These are phyloP conservation scores for Talaromyces sp. DNA, from an alignment of 2,329 filamentous ascomycete species.

Conservation along the genomic window DNA sequence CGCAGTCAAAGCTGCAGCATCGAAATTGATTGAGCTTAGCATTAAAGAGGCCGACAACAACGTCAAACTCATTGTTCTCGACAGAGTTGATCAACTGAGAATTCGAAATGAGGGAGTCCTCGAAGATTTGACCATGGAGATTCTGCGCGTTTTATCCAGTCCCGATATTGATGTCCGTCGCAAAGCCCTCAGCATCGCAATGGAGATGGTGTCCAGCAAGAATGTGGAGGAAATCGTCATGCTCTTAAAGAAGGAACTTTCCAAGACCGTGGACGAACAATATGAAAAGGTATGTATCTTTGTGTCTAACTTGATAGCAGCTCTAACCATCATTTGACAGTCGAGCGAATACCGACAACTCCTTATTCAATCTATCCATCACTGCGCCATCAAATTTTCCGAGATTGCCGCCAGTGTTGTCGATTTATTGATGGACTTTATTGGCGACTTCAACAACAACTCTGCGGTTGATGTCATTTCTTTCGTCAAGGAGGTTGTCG, in stretches of 20 bases:
- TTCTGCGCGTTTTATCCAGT: constrained; percentile 88
- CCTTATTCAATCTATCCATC: constrained; percentile 94
- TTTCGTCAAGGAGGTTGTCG: constrained; percentile 98
- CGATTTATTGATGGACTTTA: constrained; percentile 97
- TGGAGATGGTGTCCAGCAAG: constrained; percentile 98
- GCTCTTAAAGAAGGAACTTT: constrained; percentile 92
- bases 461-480: constrained; percentile 97
- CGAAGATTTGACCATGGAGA: constrained; percentile 95
- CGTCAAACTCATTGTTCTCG: constrained; percentile 95
- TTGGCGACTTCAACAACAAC: constrained; percentile 95
- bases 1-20: constrained; percentile 91
- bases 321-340: constrained; percentile 34
- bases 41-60: constrained; percentile 99
- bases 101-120: constrained; percentile 86
- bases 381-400: constrained; percentile 98
- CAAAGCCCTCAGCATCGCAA: constrained; percentile 83
- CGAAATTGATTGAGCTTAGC: constrained; percentile 93
- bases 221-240: constrained; percentile 98
- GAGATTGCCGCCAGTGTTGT: constrained; percentile 97
- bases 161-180: constrained; percentile 93
- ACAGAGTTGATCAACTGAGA: constrained; percentile 84
- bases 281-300: constrained; percentile 73
- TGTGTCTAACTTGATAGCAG: neutral
- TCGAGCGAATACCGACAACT: constrained; percentile 92
- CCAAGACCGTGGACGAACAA: constrained; percentile 96